phyloP scores from a whole-genome alignment of 345 rosid species.

The Salix viminalis region DNA sequence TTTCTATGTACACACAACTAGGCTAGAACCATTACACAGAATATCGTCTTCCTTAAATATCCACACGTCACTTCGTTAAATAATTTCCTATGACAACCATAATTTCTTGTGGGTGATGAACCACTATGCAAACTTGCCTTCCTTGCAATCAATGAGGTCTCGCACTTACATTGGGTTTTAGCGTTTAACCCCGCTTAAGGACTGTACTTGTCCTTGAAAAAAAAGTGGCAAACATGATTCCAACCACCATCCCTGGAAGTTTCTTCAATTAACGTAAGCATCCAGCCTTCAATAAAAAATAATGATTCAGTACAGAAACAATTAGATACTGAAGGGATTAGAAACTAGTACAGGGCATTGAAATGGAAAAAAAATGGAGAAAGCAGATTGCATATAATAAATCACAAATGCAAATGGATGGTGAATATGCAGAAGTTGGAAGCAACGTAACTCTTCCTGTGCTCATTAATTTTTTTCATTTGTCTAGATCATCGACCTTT shows the following conservation, averaged over 20 bases:
- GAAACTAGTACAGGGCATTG: not conserved
- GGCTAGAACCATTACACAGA: not conserved
- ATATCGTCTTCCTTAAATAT: not conserved
- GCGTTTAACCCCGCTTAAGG: not conserved
- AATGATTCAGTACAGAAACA: not conserved
- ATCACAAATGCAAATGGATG: not conserved
- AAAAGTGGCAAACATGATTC: not conserved
- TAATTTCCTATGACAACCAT: not conserved
- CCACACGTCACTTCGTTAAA: not conserved
- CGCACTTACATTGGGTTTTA: not conserved
- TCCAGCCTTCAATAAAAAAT: not conserved
- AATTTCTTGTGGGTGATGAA: not conserved
- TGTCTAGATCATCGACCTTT: slow-evolving; percentile 28
- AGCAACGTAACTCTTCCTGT: slow-evolving; percentile 4
- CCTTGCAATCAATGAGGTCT: not conserved
- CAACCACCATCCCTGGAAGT: not conserved
- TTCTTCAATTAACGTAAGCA: not conserved
- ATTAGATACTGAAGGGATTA: not conserved
- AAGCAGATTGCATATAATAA: not conserved
- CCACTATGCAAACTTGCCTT: not conserved
- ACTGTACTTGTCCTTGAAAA: not conserved
- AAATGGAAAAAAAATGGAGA: not conserved
- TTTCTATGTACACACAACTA: not conserved
- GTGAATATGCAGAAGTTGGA: not conserved
- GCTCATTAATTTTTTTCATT: slow-evolving; percentile 5